Evolutionary conservation across 805 yeast genomes (phyloP).

Genomic region (Ogataea nitratoaversa): DNA sequence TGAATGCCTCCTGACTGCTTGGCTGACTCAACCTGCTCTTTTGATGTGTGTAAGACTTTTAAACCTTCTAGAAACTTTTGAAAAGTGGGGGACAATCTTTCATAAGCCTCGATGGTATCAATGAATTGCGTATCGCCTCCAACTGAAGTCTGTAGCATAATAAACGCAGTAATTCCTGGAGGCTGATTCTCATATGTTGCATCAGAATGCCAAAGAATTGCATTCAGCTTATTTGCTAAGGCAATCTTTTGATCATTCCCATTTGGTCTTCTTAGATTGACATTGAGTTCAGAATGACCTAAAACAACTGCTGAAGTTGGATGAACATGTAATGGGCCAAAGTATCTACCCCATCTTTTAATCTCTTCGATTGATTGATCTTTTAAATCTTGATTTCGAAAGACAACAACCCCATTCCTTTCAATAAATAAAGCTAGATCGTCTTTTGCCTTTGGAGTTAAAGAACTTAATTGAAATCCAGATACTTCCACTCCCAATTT

Average conservation of each 20-base stretch:
- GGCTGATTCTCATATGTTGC: constrained; percentile 68
- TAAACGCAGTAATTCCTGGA: constrained; percentile 61
- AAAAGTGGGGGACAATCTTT: constrained; percentile 58
- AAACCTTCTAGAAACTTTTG: constrained; percentile 51
- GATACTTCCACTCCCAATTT: constrained; percentile 59
- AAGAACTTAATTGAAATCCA: constrained; percentile 52
- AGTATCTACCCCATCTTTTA: constrained; percentile 51
- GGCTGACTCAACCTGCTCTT: constrained; percentile 60
- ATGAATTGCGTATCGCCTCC: constrained; percentile 74
- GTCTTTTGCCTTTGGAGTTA: constrained; percentile 50
- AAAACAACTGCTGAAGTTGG: constrained; percentile 67
- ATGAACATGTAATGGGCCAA: constrained; percentile 66
- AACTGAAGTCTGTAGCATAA: constrained; percentile 43
- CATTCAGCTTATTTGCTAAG: constrained; percentile 31
- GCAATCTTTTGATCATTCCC: constrained; percentile 31
- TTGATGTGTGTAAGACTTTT: constrained; percentile 61
- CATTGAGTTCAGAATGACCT: constrained; percentile 51
- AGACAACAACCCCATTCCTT: constrained; percentile 58
- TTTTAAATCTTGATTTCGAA: constrained; percentile 60
- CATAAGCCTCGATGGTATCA: constrained; percentile 63
- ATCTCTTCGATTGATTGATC: constrained; percentile 43
- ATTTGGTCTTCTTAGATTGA: constrained; percentile 46
- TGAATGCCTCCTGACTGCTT: constrained; percentile 49
- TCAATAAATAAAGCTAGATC: constrained; percentile 57
- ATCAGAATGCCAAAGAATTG: constrained; percentile 61